phyloP scores from a whole-genome alignment of 2,329 filamentous ascomycete genomes.

The Xylariaceae sp. region DNA sequence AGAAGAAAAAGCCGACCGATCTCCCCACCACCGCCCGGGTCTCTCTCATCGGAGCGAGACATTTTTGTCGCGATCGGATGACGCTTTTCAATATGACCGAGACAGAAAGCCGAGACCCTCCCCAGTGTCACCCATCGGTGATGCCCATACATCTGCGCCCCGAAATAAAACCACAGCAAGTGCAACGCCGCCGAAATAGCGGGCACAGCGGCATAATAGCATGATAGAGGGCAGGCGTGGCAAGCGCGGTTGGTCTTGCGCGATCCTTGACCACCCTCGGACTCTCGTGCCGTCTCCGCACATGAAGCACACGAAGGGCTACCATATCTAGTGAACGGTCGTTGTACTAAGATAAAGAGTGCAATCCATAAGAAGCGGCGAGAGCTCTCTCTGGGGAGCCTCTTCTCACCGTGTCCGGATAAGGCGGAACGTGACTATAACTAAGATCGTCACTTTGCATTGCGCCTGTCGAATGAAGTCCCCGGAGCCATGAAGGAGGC shows the following conservation, averaged over 20 bases:
- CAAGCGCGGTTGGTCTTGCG: constrained; percentile 15
- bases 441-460: constrained; percentile 42
- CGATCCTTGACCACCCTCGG: constrained; percentile 22
- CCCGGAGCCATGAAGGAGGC: constrained; percentile 33
- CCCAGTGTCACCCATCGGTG: not conserved
- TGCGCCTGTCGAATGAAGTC: constrained; percentile 37
- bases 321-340: not conserved
- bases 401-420: constrained; percentile 33
- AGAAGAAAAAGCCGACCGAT: not conserved
- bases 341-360: constrained; percentile 22
- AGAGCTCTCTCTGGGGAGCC: constrained; percentile 31
- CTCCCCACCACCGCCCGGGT: not conserved
- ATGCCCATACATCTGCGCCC: constrained; percentile 37
- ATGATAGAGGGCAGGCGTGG: constrained; percentile 39
- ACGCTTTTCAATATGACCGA: not conserved
- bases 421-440: constrained; percentile 42
- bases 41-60: not conserved
- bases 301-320: constrained; percentile 39
- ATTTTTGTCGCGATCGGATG: not conserved
- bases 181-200: constrained; percentile 13
- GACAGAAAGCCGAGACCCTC: constrained; percentile 6
- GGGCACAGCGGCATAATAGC: constrained; percentile 33
- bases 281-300: constrained; percentile 40
- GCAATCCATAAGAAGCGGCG: constrained; percentile 44
- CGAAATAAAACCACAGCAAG: constrained; percentile 39